Evolutionary conservation across 1,139 yeast species (phyloP).

Genomic region (Candida sp.): DNA sequence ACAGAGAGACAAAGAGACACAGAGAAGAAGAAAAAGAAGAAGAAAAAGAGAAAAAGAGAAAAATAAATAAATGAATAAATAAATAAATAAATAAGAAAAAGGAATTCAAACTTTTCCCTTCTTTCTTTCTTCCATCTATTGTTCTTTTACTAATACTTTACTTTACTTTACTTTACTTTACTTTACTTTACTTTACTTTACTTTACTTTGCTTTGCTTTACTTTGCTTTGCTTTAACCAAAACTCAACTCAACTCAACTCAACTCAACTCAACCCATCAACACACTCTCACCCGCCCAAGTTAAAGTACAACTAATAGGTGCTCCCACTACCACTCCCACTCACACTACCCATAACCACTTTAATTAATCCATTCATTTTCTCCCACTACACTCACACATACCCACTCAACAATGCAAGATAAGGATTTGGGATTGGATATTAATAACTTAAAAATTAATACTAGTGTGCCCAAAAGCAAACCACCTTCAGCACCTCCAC

Average conservation of each 20-base stretch:
- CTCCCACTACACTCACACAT: background rate
- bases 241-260: no score
- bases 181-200: no score
- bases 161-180: background rate
- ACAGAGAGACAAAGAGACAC: background rate
- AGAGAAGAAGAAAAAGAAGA: background rate
- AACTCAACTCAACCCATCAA: no score
- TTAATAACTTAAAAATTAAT: conserved; percentile 2
- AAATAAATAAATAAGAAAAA: background rate
- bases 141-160: background rate
- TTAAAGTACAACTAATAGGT: no score
- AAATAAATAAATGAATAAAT: background rate
- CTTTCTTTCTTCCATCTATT: background rate
- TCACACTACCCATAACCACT: background rate
- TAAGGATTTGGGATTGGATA: conserved; percentile 4
- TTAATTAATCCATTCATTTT: background rate
- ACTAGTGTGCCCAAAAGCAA: conserved; percentile 1
- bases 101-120: background rate
- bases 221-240: no score
- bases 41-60: background rate
- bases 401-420: conserved; percentile 3
- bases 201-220: background rate
- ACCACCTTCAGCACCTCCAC: conserved; percentile 6
- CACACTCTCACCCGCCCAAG: no score
- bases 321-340: background rate